Evolutionary conservation across 2,329 filamentous ascomycete genomes (phyloP).

Genomic region (Xylaria sp.): DNA sequence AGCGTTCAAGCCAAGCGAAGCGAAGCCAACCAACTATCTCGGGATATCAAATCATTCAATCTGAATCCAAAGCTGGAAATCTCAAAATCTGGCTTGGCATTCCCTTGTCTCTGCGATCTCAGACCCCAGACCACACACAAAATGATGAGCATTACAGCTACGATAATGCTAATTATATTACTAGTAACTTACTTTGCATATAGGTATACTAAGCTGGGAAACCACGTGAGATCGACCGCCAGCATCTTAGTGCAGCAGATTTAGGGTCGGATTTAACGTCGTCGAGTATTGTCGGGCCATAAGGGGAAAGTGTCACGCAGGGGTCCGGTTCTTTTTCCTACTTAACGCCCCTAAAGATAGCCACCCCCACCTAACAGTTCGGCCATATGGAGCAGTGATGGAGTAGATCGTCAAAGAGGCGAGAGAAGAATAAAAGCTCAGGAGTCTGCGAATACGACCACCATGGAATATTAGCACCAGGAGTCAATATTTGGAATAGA

Average conservation of each 20-base stretch:
- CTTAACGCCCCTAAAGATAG: background rate
- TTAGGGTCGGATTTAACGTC: background rate
- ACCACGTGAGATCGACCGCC: background rate
- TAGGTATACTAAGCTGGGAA: background rate
- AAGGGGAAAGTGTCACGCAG: background rate
- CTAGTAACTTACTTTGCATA: background rate
- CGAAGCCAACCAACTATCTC: background rate
- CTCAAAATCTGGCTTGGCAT: background rate
- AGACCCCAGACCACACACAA: background rate
- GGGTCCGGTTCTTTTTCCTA: background rate
- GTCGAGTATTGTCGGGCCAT: background rate
- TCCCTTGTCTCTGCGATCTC: background rate
- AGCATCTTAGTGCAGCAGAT: background rate
- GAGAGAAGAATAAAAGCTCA: background rate
- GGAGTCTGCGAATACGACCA: background rate
- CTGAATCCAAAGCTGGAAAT: no score
- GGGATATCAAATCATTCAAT: no score
- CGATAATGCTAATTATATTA: background rate
- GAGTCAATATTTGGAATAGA: background rate
- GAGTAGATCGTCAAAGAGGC: background rate
- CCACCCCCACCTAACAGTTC: background rate
- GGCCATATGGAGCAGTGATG: background rate
- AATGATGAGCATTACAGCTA: background rate
- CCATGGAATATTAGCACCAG: background rate
- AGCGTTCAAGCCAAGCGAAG: background rate